Evolutionary conservation across 805 yeast species (phyloP), one percentile per base, ranked within the genome.

Genomic region (Starmerella geochares): DNA sequence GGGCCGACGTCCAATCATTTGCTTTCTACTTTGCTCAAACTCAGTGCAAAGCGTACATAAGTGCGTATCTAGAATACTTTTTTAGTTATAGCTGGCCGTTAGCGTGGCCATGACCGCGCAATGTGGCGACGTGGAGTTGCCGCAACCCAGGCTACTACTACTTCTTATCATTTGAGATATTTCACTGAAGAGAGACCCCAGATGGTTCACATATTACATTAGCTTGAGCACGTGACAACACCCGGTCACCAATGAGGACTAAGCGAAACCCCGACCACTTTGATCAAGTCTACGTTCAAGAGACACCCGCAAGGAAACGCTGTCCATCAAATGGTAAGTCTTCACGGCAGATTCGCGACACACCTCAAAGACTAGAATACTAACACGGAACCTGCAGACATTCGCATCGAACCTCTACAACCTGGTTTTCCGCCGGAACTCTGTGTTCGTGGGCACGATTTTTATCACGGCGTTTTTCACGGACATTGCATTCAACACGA

Each of bases 381-480:
- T 40, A 40, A 40, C 44, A 16, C 32, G 11, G 6, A 21, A 5
- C 8, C 14, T 17, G 6, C 44, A 40, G 69, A 56, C 68, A 39
- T 58, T 65, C 54, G 63, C 69, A 60, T 64, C 82, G 39, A 66
- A 77, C 41, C 62, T 80, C 54, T 79, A 77, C 77, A 81, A 79
- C 76, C 68, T 74, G 32, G 61, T 83, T 50, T 81, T 85, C 77
- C 86, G 86, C 78, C 85, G 96, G 77, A 88, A 90, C 79, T 78
- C 96, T 43, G 74, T 83, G 55, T 86, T 76, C 70, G 95, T 88
- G 55, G 85, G 86, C 58, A 73, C 92, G 55, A 74, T 88, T 54
- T 82, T 88, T 60, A 82, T 79, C 46, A 79, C 84, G 62, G 87
- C 96, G 43, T 88, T 88, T 65, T 79, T 80, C 55, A 86, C 87